Base-by-base conservation (phyloP, 306 rosid genomes). In the Vigna reflexopilosa region DNA sequence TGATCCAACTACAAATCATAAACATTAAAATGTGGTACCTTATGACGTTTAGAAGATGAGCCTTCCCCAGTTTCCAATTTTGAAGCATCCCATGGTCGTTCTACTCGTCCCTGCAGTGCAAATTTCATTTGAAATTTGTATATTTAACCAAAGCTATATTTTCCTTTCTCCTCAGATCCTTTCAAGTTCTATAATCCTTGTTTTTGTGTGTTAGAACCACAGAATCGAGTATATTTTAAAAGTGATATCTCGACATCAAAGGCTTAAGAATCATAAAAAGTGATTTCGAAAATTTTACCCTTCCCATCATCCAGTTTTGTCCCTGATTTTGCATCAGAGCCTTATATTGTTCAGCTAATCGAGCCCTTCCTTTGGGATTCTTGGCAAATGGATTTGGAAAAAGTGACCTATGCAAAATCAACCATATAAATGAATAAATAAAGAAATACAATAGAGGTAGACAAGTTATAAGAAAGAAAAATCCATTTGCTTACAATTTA, bases 201-300 rank as follows among this genome's bases (percentile, higher is more conserved):
- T 20, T 38, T 65, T 38, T 3, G 3, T 38, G 70, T 65, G 9
- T 63, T 63, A 65, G 30, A 44, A 44, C 9, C 17, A 6, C 54
- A 44, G 1, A 65, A 15, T 66, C 6, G 6, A 3, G 28, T 26
- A 54, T 16, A 62, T 66, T 66, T 66, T 42, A 17, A 42, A 3
- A 17, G 1, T 5, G 19, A 36, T 20, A 50, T 34, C 26, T 28
- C 34, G n/a, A 12, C 17, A 38, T 26, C 5, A 2, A 13, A 67
- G 62, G 15, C 9, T n/a, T 17, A 15, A 44, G 52, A 52, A 40
- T 4, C 7, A 56, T 50, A 77, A n/a, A 15, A 56, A 14, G 14
- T 58, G n/a, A 69, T 16, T 76, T 49, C 3, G 11, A 34, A 14
- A 44, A 16, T 68, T 78, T 78, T 78, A 78, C 83, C 61, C 24